A percentile compares a stretch with the other conserved stretches of the same genome.
Evolutionary conservation across 768 basidiomycete species (phyloP).

Genomic region (Mycena vitilis): DNA sequence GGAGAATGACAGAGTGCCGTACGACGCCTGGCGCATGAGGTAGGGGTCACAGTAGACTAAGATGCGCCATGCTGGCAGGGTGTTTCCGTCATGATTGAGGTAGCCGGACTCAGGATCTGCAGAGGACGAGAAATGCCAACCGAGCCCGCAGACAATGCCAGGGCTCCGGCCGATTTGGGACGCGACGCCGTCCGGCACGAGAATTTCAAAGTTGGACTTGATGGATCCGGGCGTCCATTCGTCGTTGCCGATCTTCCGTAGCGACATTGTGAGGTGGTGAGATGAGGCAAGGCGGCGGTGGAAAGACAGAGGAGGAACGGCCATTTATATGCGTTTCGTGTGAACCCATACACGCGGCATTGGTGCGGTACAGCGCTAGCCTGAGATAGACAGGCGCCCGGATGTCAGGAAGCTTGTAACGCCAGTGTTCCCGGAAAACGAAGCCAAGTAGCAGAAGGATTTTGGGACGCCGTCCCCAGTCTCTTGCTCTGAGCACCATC

Average conservation of each 20-base stretch:
- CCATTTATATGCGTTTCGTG: not conserved
- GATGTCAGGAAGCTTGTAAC: not conserved
- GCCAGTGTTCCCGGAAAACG: too few species aligned
- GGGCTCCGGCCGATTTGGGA: not conserved
- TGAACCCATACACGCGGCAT: not conserved
- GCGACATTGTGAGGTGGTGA: not conserved
- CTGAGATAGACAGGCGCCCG: not conserved
- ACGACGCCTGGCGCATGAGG: constrained; percentile 11
- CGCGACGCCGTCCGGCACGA: not conserved
- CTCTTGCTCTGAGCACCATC: too few species aligned
- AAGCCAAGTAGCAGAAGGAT: too few species aligned
- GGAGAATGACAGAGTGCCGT: constrained; percentile 15
- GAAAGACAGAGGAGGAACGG: not conserved
- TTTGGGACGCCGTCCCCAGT: too few species aligned
- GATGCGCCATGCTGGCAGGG: constrained; percentile 2
- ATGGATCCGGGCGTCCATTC: not conserved
- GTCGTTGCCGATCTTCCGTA: not conserved
- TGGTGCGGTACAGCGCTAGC: not conserved
- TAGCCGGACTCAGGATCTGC: not conserved
- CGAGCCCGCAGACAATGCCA: constrained; percentile 21
- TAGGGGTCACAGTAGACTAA: constrained; percentile 16
- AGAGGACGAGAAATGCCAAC: constrained; percentile 25
- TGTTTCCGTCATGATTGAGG: constrained; percentile 2
- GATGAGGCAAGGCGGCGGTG: not conserved
- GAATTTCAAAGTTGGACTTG: not conserved